These are phyloP conservation scores for Akanthomyces lecanii DNA, from an alignment of 2,329 filamentous ascomycete genomes.

Conservation along the genomic window DNA sequence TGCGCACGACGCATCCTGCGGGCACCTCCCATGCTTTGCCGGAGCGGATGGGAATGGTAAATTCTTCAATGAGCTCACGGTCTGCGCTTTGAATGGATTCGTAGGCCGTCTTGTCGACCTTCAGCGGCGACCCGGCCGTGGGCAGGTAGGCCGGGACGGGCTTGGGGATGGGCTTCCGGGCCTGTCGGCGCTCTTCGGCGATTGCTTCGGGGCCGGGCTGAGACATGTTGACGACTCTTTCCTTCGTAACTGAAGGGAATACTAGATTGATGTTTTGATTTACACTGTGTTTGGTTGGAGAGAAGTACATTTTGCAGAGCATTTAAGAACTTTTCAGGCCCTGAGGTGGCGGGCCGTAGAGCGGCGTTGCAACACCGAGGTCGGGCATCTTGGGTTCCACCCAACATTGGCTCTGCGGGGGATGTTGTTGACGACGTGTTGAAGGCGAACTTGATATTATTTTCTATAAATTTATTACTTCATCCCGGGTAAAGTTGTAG, in stretches of 20 bases:
- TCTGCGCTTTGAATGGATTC: constrained; percentile 53
- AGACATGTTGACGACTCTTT: neutral
- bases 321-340: neutral
- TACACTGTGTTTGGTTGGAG: neutral
- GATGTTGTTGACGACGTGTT: neutral
- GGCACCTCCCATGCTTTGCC: constrained; percentile 69
- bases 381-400: constrained; percentile 10
- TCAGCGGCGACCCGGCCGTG: constrained; percentile 38
- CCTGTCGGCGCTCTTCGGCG: constrained; percentile 36
- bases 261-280: neutral
- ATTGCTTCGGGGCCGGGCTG: constrained; percentile 19
- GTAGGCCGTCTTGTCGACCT: constrained; percentile 49
- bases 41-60: constrained; percentile 67
- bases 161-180: constrained; percentile 42
- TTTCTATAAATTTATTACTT: neutral
- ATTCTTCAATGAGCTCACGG: constrained; percentile 42
- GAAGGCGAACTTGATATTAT: neutral
- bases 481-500: no score
- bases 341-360: neutral
- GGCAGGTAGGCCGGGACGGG: constrained; percentile 48
- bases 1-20: constrained; percentile 63
- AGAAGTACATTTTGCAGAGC: neutral
- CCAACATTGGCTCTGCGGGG: constrained; percentile 7
- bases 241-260: no score
- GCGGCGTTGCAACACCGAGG: constrained; percentile 12